Percentiles rank a stretch among this genome's conserved stretches.
These are phyloP conservation scores for Nematodospora valgi DNA, from an alignment of 805 yeast genomes.

Conservation along the genomic window DNA sequence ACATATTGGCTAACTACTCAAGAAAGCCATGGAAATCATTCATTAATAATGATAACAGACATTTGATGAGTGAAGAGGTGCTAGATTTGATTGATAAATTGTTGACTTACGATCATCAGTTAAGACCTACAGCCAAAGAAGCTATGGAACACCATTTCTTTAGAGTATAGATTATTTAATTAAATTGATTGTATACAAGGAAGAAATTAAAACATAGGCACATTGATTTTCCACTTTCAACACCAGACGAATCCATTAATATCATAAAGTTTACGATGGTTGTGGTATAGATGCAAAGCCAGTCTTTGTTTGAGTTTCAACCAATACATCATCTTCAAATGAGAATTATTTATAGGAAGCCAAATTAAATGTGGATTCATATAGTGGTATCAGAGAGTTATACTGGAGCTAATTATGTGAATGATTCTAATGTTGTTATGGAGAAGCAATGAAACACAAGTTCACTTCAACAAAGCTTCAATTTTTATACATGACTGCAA, in stretches of 20 bases:
- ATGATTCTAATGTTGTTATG: conserved; percentile 1
- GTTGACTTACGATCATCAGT: conserved; percentile 83
- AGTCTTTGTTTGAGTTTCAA: conserved; percentile 14
- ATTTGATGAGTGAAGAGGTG: conserved; percentile 62
- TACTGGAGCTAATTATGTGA: conserved; percentile 16
- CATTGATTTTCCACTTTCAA: conserved; percentile 23
- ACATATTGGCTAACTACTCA: conserved; percentile 62
- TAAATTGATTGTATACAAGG: background rate
- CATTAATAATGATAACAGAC: conserved; percentile 64
- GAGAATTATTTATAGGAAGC: conserved; percentile 4
- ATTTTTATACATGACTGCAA: conserved; percentile 13
- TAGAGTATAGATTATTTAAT: conserved; percentile 11
- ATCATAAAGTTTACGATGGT: conserved; percentile 23
- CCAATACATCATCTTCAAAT: conserved; percentile 14
- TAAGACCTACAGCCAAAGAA: conserved; percentile 83
- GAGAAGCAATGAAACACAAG: conserved; percentile 1
- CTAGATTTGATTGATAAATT: conserved; percentile 79
- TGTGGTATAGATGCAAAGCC: conserved; percentile 18
- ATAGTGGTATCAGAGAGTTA: conserved; percentile 5
- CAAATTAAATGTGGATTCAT: conserved; percentile 16
- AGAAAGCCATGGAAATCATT: conserved; percentile 86
- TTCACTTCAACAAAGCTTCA: conserved; percentile 10
- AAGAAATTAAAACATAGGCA: background rate
- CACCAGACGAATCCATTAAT: conserved; percentile 19
- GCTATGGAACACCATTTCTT: conserved; percentile 69